Base-by-base conservation (phyloP, 495 filamentous ascomycete species). In the Umbilicaria muhlenbergii region DNA sequence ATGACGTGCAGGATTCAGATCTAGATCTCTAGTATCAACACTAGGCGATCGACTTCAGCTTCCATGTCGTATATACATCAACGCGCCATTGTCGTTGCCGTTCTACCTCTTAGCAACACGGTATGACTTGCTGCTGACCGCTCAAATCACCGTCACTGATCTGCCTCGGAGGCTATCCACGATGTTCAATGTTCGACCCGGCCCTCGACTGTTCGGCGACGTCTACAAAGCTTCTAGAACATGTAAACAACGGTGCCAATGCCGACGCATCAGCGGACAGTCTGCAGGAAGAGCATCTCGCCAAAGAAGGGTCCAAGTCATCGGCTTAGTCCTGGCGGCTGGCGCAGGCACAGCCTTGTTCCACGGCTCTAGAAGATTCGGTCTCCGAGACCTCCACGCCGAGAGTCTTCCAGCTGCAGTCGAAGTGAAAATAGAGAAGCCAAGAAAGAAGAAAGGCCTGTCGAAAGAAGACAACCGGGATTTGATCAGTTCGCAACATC, bases 401-500 rank as follows among this genome's bases (percentile, higher is more conserved):
- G 74, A 78, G 51, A 61, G 57, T 16, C 56, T 63, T 41, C 58
- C 64, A 10, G 45, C 57, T 33, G 60, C 67, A 44, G 63, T 62
- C 12, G 65, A 73, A 44, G 50, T 79, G 11, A 65, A 70, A 11
- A 76, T 80, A 47, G 81, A 86, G 56, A 68, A 73, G 57, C 50
- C 70, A 5, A 63, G 71, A 39, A 71, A 68, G 41, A 63, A 65
- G 44, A 51, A 59, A 11, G 61, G 56, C 5, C 41, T 54, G 11
- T 71, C 75, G 5, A 76, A 74, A 46, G 81, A 87, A 55, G 77
- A 83, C 32, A 71, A 71, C 39, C 65, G 83, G 45, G 81, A 89
- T 44, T 51, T 78, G 28, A 72, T 88, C 15, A 81, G 80, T 51
- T 78, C 76, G 10, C 77, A 86, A 52, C 83, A 88, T 58, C 64